These are phyloP conservation scores for Colletotrichum cuscutae DNA, from an alignment of 2,329 filamentous ascomycete genomes.

Conservation along the genomic window DNA sequence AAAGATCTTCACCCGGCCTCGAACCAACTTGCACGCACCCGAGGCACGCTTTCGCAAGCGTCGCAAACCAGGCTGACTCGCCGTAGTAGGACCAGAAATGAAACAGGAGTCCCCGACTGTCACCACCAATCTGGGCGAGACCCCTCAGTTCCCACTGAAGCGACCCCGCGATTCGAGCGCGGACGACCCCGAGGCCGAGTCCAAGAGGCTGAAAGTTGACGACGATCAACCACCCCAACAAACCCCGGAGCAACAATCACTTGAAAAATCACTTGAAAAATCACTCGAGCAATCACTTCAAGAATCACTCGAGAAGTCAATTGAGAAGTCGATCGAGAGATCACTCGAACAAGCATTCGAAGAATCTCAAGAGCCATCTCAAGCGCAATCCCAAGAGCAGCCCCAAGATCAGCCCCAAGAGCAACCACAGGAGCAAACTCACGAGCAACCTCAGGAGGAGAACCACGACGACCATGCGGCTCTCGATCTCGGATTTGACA, in stretches of 20 bases:
- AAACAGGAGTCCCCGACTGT: conserved; percentile 50
- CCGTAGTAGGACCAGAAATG: conserved; percentile 43
- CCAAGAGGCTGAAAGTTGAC: conserved; percentile 41
- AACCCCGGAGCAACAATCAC: neutral
- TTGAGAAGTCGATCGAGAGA: too few species aligned
- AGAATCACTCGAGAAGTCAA: neutral
- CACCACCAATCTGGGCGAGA: conserved; percentile 44
- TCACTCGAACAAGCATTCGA: too few species aligned
- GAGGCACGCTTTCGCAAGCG: conserved; percentile 4
- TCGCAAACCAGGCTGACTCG: conserved; percentile 39
- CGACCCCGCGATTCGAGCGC: conserved; percentile 47
- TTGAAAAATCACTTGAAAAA: neutral
- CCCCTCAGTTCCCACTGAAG: conserved; percentile 49
- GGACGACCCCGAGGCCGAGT: conserved; percentile 43
- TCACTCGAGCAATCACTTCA: neutral
- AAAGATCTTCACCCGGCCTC: conserved; percentile 28
- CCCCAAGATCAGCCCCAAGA: too few species aligned
- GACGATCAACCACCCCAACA: conserved; percentile 8
- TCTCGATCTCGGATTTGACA: conserved; percentile 40
- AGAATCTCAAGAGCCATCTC: neutral
- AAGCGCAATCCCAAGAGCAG: neutral
- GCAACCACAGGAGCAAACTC: neutral
- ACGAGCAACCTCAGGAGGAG: neutral
- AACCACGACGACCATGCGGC: conserved; percentile 43
- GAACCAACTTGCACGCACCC: conserved; percentile 18